Base-by-base conservation (phyloP, 768 basidiomycete species). In the Tremella fuciformis region DNA sequence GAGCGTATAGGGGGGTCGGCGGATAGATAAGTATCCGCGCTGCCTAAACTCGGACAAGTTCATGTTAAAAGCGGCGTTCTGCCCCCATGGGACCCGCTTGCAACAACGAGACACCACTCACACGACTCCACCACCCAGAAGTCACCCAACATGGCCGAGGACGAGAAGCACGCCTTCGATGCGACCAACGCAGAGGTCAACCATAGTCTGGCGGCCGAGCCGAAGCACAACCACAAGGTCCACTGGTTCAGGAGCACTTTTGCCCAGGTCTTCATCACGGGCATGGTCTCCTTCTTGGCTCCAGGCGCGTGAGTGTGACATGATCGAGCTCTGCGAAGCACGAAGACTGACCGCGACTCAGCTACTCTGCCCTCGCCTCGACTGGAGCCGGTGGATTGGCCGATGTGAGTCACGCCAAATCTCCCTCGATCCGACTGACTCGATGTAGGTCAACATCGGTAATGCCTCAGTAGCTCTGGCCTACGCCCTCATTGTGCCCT, bases 381-480 rank as follows among this genome's bases (percentile, higher is more conserved):
- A 57, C 56, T 24, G 60, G 60, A 40, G 60, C 60, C 26, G 60
- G 60, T 55, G 60, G 60, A 46, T 37, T 57, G 18, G 60, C 55
- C 6, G 44, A 50, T n/a, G 55, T 50, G 49, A 46, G 42, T 18
- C 11, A 6, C 29, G 4, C 11, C 29, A 34, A 46, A 22, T 8
- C 4, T 6, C 4, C 6, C 42, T 46, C n/a, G 42, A 18, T 46
- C 42, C 22, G 4, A 22, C 15, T 46, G 42, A 18, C 42, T 46
- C 42, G 18, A 22, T 46, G 42, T 24, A 46, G 42, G 42, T 56
- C 1, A 41, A 50, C 24, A 50, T 60, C 19, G 59, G 53, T 50
- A 60, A 60, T 21, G 59, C 53, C 44, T 46, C 55, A 37, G 52
- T 51, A 7, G 53, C 59, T 42, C 15, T 60, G 21, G 54, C 59